These are phyloP conservation scores for Zygosaccharomyces bailii DNA, from an alignment of 805 yeast species.

Conservation along the genomic window DNA sequence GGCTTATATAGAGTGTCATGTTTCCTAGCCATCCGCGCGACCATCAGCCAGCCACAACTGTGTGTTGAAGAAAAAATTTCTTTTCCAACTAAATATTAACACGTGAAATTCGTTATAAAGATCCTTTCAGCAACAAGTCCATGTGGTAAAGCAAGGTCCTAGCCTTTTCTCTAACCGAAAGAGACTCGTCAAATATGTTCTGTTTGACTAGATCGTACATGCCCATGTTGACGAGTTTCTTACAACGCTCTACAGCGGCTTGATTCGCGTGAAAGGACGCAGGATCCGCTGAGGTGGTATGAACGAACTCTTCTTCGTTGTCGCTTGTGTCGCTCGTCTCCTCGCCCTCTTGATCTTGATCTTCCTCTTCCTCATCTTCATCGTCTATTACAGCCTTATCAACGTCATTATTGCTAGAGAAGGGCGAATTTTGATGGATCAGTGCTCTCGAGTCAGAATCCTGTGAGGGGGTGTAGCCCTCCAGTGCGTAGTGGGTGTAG, in stretches of 20 bases:
- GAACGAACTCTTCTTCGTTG: slow-evolving; percentile 20
- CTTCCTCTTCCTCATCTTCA: slow-evolving; percentile 12
- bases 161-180: slow-evolving; percentile 34
- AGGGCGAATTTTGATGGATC: slow-evolving; percentile 3
- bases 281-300: slow-evolving; percentile 10
- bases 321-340: slow-evolving; percentile 11
- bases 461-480: slow-evolving; percentile 16
- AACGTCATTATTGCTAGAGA: slow-evolving; percentile 5
- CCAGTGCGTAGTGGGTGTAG: slow-evolving; percentile 25
- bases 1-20: neutral
- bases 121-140: slow-evolving; percentile 29
- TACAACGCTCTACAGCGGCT: slow-evolving; percentile 29
- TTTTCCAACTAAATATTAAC: no score
- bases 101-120: neutral
- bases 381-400: slow-evolving; percentile 8
- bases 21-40: neutral
- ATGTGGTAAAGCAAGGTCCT: slow-evolving; percentile 32
- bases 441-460: slow-evolving; percentile 9
- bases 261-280: slow-evolving; percentile 17
- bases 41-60: slow-evolving; percentile 18
- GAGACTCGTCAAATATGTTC: slow-evolving; percentile 27
- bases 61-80: slow-evolving; percentile 5
- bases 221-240: slow-evolving; percentile 29
- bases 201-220: slow-evolving; percentile 30
- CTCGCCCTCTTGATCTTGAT: slow-evolving; percentile 10